These are phyloP conservation scores for Chlorella sp. DNA, from an alignment of 139 green algal species.

Conservation along the genomic window DNA sequence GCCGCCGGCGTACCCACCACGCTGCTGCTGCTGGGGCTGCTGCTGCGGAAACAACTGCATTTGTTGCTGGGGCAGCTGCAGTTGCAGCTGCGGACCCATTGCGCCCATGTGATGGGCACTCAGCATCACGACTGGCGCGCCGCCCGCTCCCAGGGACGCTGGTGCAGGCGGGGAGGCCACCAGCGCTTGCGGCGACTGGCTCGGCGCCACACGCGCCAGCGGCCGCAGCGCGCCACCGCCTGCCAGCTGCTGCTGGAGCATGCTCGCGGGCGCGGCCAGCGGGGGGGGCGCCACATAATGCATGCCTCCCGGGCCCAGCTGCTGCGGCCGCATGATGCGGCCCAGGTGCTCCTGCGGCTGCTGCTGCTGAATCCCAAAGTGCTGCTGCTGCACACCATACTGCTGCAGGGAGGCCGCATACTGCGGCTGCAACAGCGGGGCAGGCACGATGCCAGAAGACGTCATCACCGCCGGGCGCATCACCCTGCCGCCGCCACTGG, in stretches of 20 bases:
- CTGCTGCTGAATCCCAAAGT: neutral
- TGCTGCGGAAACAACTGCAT: neutral
- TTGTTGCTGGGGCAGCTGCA: neutral
- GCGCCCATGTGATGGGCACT: no score
- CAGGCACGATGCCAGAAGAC: no score
- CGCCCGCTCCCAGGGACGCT: no score
- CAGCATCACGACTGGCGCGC: no score
- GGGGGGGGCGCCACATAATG: neutral
- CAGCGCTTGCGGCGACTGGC: no score
- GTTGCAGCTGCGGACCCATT: constrained; percentile 1
- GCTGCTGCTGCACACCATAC: neutral
- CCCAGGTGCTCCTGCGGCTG: neutral
- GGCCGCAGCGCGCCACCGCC: constrained; percentile 3
- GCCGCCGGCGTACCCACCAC: neutral
- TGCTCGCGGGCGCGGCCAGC: neutral
- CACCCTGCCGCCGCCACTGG: no score
- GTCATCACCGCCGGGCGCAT: no score
- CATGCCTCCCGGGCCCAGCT: neutral
- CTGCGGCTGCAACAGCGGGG: neutral
- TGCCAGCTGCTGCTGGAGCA: constrained; percentile 6
- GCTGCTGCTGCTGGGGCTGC: constrained; percentile 13
- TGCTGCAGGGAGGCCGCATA: neutral
- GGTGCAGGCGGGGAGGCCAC: no score
- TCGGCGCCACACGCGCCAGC: no score
- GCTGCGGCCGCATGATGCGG: constrained; percentile 17